These are phyloP conservation scores for Colletotrichum phormii DNA, from an alignment of 2,329 filamentous ascomycete genomes.

Conservation along the genomic window DNA sequence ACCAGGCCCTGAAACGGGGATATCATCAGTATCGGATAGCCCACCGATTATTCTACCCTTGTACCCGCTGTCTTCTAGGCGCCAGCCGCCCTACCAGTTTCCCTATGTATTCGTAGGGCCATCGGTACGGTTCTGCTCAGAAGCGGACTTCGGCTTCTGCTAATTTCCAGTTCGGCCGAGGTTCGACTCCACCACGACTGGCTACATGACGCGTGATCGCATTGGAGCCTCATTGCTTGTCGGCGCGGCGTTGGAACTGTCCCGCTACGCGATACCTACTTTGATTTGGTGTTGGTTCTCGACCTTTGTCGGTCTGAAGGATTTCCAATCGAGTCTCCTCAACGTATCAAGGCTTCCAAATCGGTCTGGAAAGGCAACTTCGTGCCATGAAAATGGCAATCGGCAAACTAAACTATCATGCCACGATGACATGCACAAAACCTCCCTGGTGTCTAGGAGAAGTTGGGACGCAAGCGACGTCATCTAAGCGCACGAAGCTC, in stretches of 20 bases:
- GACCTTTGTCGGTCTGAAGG: background rate
- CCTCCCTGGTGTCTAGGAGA: background rate
- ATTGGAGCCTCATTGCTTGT: constrained; percentile 28
- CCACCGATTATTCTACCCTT: constrained; percentile 5
- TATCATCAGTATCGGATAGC: constrained; percentile 11
- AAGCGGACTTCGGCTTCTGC: constrained; percentile 34
- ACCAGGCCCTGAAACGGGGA: constrained; percentile 1
- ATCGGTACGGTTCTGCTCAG: background rate
- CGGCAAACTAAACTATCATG: constrained; percentile 6
- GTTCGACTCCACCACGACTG: constrained; percentile 19
- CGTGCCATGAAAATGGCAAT: background rate
- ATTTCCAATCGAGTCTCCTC: background rate
- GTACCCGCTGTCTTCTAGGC: background rate
- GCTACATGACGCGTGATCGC: constrained; percentile 24
- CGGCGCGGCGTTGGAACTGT: constrained; percentile 15
- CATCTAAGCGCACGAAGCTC: constrained; percentile 8
- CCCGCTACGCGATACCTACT: constrained; percentile 17
- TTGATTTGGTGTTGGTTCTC: background rate
- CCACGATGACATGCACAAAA: background rate
- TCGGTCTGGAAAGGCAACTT: background rate
- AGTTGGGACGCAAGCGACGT: constrained; percentile 2
- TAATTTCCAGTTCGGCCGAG: constrained; percentile 29
- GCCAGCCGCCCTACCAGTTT: background rate
- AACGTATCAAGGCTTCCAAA: background rate
- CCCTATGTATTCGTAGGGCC: background rate